Evolutionary conservation across 306 rosid species (phyloP).

Genomic region (Echinosophora koreensis): DNA sequence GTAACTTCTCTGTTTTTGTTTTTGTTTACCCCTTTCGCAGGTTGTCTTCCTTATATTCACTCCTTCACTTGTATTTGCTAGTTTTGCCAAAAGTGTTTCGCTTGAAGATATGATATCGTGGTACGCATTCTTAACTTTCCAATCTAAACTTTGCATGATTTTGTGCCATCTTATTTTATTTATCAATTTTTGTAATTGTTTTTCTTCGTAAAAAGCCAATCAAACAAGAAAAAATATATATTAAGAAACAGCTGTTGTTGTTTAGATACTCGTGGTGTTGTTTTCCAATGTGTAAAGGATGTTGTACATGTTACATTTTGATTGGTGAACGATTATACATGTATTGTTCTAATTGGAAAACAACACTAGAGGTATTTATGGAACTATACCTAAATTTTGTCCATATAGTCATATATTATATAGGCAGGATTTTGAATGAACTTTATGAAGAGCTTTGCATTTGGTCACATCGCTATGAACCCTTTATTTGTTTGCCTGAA

Average conservation of each 20-base stretch:
- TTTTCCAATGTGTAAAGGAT: too few species aligned
- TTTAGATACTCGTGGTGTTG: too few species aligned
- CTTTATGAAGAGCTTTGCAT: slow-evolving; percentile 6
- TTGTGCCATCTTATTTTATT: not conserved
- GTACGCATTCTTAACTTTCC: slow-evolving; percentile 45
- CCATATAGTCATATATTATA: not conserved
- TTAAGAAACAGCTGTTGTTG: too few species aligned
- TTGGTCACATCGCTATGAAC: slow-evolving; percentile 3
- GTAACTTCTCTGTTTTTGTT: not conserved
- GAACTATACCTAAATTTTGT: too few species aligned
- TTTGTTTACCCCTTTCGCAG: slow-evolving; percentile 54
- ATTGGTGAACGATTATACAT: too few species aligned
- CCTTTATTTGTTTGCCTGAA: slow-evolving; percentile 1
- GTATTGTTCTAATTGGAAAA: too few species aligned
- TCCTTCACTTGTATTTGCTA: slow-evolving; percentile 80
- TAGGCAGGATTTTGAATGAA: not conserved
- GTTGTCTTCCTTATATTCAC: slow-evolving; percentile 84
- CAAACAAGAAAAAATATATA: not conserved
- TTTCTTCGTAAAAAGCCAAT: not conserved
- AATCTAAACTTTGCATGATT: not conserved
- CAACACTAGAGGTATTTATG: too few species aligned
- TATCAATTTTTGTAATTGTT: not conserved
- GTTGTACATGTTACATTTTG: too few species aligned
- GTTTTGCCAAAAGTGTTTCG: slow-evolving; percentile 76
- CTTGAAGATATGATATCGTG: slow-evolving; percentile 86